Conservation (phyloP, 139 green algal species). For the Auxenochlorella pyrenoidosa region DNA sequence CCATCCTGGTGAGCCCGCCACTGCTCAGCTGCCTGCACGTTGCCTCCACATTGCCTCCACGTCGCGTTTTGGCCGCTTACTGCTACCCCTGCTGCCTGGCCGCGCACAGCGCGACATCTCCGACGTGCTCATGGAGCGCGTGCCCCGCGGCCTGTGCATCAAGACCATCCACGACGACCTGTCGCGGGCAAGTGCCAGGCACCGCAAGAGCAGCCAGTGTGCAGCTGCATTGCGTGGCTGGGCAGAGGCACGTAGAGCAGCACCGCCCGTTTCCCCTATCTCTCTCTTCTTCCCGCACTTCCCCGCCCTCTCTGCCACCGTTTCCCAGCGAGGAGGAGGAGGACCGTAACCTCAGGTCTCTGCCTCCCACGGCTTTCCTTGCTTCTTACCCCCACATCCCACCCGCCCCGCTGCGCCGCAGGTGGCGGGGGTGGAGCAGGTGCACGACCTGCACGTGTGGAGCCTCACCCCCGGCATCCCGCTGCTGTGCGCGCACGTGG, state of each 20-base stretch:
- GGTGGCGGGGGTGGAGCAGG: slow-evolving; percentile 78
- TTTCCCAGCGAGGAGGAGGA: too few relatives aligned
- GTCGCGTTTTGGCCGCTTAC: too few relatives aligned
- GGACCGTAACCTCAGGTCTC: background rate
- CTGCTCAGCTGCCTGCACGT: too few relatives aligned
- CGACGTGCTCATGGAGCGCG: slow-evolving; percentile 94
- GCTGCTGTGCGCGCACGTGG: slow-evolving; percentile 81
- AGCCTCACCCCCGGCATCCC: slow-evolving; percentile 78
- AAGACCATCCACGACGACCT: slow-evolving; percentile 38
- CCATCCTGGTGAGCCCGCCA: slow-evolving; percentile 62
- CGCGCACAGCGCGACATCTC: slow-evolving; percentile 77
- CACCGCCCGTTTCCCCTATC: background rate
- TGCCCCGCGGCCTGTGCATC: slow-evolving; percentile 70
- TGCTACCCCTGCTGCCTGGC: background rate
- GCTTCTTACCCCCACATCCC: too few relatives aligned
- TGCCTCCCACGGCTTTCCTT: too few relatives aligned
- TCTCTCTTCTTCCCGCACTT: background rate
- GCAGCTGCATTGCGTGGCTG: too few relatives aligned
- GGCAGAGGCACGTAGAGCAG: too few relatives aligned
- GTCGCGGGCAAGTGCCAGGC: background rate
- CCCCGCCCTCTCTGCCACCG: too few relatives aligned
- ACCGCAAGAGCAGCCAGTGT: too few relatives aligned
- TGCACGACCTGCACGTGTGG: slow-evolving; percentile 96
- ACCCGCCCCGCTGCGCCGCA: background rate
- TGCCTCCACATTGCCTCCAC: too few relatives aligned